Percentiles rank a stretch among this genome's conserved stretches.
Conservation (phyloP, 2,329 filamentous ascomycete genomes). For the Aspergillus pseudonomiae region DNA sequence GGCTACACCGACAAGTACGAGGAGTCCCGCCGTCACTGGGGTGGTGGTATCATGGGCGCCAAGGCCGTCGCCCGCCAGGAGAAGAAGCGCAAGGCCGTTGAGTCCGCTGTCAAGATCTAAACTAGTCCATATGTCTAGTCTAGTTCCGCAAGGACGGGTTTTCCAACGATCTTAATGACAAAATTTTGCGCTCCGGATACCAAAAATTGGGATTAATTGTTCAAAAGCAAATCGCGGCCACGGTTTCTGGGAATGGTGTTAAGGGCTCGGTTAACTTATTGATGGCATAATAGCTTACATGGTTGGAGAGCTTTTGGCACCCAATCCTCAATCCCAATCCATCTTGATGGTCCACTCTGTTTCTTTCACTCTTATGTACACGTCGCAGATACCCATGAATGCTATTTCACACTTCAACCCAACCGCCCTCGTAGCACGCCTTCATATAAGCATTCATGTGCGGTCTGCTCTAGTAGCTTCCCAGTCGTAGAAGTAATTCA, state of each 20-base stretch:
- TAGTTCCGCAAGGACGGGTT: slow-evolving; percentile 28
- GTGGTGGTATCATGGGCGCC: slow-evolving; percentile 98
- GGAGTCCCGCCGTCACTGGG: slow-evolving; percentile 89
- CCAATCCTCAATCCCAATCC: slow-evolving; percentile 33
- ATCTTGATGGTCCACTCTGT: slow-evolving; percentile 24
- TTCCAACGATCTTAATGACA: slow-evolving; percentile 29
- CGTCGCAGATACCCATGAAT: slow-evolving; percentile 47
- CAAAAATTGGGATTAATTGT: slow-evolving; percentile 26
- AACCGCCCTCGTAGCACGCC: slow-evolving; percentile 25
- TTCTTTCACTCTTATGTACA: slow-evolving; percentile 31
- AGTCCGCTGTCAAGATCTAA: slow-evolving; percentile 98
- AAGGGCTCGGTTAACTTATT: slow-evolving; percentile 32
- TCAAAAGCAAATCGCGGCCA: slow-evolving; percentile 14
- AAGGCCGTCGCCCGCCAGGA: slow-evolving; percentile 79
- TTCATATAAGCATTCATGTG: slow-evolving; percentile 31
- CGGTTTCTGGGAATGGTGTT: slow-evolving; percentile 26
- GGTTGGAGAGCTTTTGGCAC: slow-evolving; percentile 28
- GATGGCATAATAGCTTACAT: slow-evolving; percentile 40
- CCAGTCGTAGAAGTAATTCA: neutral
- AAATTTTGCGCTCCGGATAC: slow-evolving; percentile 12
- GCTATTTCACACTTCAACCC: slow-evolving; percentile 33
- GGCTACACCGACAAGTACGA: slow-evolving; percentile 97
- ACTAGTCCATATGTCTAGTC: slow-evolving; percentile 23
- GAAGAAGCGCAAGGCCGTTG: slow-evolving; percentile 94
- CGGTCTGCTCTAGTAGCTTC: slow-evolving; percentile 16